Evolutionary conservation across 2,329 filamentous ascomycete genomes (phyloP), one percentile per base, ranked within the genome.

Genomic region (Aspergillus sp.): DNA sequence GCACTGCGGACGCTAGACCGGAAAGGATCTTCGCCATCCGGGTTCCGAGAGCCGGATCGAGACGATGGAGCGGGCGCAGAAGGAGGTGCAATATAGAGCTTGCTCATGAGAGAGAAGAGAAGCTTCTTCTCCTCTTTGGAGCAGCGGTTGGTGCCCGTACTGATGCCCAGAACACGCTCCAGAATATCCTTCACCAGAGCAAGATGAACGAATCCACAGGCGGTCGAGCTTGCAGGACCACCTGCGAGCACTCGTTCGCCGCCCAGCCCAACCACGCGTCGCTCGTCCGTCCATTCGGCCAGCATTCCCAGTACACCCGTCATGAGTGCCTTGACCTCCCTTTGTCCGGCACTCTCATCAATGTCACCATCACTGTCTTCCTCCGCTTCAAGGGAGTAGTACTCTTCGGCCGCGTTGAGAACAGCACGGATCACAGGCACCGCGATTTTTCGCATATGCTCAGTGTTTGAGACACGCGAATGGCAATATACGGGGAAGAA

Each of bases 401-500:
- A 82, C 6, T 84, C 82, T 45, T 85, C 82, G 2, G 78, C 78
- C 25, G 80, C 73, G 36, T 78, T 73, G 49, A 81, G 66, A 0
- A 96, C 81, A 11, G 87, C 84, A 58, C 91, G 87, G 9, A 97
- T 76, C 0, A 91, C 85, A 21, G 88, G 83, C 2, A 93, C 81
- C 0, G 88, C 83, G 17, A 97, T 82, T 16, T 78, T 75, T 5
- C 85, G 84, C 88, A 97, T 91, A 31, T 91, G 81, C 23, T 88
- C 82, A 58, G 94, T 91, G 64, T 97, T 96, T 58, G 89, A 88
- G 3, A 86, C 72, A 3, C 89, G 83, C 6, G 88, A 92, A 71
- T 93, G 96, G 71, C 90, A 94, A 76, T 95, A 97, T 0, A 97
- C 92, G 0, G 93, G 93, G 32, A 97, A 77, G 79, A 97, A 97